Evolutionary conservation across 78 protist genomes (phyloP), one percentile per base, ranked within the genome.

Genomic region (Salpingoeca rosetta): DNA sequence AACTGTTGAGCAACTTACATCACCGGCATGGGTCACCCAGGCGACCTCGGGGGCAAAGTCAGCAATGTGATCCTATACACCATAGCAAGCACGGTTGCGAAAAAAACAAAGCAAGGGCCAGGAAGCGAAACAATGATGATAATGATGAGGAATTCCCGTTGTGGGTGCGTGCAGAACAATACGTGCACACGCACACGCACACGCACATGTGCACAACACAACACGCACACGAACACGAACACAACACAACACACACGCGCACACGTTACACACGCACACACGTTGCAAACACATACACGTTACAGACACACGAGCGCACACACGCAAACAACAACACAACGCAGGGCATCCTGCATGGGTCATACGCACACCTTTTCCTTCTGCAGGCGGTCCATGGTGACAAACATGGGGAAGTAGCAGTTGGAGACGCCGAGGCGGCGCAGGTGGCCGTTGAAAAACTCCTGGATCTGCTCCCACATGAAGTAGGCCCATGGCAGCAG

Each of bases 1-100:
- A n/a, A n/a, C n/a, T n/a, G n/a, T n/a, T n/a, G n/a, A n/a, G n/a
- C n/a, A n/a, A n/a, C n/a, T n/a, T n/a, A n/a, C n/a, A n/a, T n/a
- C 78, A n/a, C 99, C 98, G 24, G 94, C 56, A 83, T 89, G 87
- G 45, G 99, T 97, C 51, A 98, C 99, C 99, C 99, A 98, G 10
- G 99, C 99, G 3, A 88, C 90, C 76, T 93, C 95, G 57, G 98
- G 96, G 0, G 95, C 92, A 76, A 96, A 96, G 56, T 95, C 98
- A 44, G 92, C 96, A 44, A 96, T 88, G 92, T 96, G 97, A 65
- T 95, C 96, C 88, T 82, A 45, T 3, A 25, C 10, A 3, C 3
- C 57, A 45, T 3, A 72, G 38, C 12, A 41, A 76, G 11, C 24
- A 28, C 38, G 44, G 22, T 76, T 76, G 3, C 12, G 28, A 35